Evolutionary conservation across 768 basidiomycete genomes (phyloP).

Genomic region (Leccinum imitatum): DNA sequence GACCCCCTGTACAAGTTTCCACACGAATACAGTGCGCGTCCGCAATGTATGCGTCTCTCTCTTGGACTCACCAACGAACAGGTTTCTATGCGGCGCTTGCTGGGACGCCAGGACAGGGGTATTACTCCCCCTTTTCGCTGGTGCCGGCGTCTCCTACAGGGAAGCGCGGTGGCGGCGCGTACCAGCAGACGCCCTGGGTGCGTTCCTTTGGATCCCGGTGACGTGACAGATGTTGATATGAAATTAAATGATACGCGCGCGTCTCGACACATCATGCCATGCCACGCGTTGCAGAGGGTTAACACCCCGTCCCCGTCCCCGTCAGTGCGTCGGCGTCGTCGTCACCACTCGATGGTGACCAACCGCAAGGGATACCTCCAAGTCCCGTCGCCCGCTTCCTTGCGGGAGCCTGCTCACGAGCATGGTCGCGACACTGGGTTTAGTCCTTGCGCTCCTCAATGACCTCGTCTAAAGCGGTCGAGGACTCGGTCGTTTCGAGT

Average conservation of each 20-base stretch:
- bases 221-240: not conserved
- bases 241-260: not conserved
- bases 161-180: not conserved
- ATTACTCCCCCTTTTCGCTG: conserved; percentile 12
- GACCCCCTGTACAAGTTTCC: conserved; percentile 30
- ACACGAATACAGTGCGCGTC: conserved; percentile 21
- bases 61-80: conserved; percentile 4
- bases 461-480: conserved; percentile 1
- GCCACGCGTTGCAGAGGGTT: not conserved
- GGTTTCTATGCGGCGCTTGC: conserved; percentile 24
- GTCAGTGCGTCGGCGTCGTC: not conserved
- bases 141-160: not conserved
- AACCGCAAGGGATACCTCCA: conserved; percentile 16
- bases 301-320: not conserved
- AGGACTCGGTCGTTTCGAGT: conserved; percentile 12
- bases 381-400: conserved; percentile 13
- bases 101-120: conserved; percentile 13
- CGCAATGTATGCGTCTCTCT: too few relatives aligned
- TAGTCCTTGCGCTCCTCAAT: not conserved
- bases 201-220: not conserved
- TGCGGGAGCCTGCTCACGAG: not conserved
- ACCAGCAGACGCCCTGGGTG: conserved; percentile 1
- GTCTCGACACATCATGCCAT: not conserved
- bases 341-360: not conserved
- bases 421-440: not conserved